phyloP scores from a whole-genome alignment of 1,284 basidiomycete species.

The Exsudoporus floridanus region DNA sequence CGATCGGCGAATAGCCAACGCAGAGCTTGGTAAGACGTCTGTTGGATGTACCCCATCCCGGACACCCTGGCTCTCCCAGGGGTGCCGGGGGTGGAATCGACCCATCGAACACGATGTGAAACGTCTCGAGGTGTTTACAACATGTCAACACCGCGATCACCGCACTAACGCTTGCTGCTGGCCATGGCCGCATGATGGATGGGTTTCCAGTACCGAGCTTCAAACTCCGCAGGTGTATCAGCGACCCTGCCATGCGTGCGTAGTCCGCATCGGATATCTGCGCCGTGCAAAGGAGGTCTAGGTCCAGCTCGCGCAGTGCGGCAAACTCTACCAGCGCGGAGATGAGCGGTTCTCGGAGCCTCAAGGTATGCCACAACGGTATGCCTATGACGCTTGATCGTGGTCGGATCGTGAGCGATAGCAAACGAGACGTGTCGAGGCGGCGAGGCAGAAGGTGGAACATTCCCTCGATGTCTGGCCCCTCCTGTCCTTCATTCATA shows the following conservation, averaged over 20 bases:
- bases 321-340: constrained; percentile 11
- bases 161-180: constrained; percentile 11
- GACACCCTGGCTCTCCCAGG: background rate
- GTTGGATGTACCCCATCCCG: constrained; percentile 10
- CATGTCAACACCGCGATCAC: constrained; percentile 10
- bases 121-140: constrained; percentile 16
- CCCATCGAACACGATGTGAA: constrained; percentile 20
- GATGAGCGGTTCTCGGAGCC: background rate
- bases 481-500: background rate
- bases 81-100: background rate
- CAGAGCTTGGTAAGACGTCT: constrained; percentile 2
- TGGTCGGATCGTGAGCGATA: constrained; percentile 5
- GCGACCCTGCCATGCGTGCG: constrained; percentile 6
- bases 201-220: constrained; percentile 19
- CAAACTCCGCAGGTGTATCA: constrained; percentile 8
- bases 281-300: constrained; percentile 10
- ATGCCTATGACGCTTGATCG: background rate
- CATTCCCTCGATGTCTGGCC: background rate
- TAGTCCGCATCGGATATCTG: constrained; percentile 7
- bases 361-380: background rate
- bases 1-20: constrained; percentile 18
- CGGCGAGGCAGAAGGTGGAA: constrained; percentile 8
- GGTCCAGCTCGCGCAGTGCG: constrained; percentile 12
- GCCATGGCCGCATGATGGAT: background rate
- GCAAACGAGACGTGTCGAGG: constrained; percentile 9